Base-by-base conservation (phyloP, 805 yeast species). In the Sugiyamaella valdiviana region DNA sequence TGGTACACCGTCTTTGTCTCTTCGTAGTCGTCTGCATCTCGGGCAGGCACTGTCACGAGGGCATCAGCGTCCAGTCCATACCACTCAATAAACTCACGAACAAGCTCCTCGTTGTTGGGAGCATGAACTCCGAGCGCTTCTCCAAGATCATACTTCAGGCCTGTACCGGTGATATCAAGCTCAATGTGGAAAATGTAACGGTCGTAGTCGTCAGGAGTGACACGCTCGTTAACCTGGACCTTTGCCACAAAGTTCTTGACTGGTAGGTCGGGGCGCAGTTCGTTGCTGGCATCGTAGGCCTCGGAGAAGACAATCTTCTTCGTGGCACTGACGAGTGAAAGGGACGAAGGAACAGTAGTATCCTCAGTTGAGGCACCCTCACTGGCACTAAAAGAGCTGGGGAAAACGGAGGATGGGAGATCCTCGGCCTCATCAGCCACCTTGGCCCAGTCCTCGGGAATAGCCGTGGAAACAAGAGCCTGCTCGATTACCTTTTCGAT, bases 111-210 rank as follows among this genome's bases (percentile, higher is more conserved):
- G 58, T 80, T 76, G 71, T 91, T 91, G 63, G 91, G 82, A 43
- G 95, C 96, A 61, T 91, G 97, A 51, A 91, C 79, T 62, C 98
- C 98, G 52, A 91, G 78, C 17, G 98, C 96, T 74, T 91, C 98
- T 65, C 98, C 98, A 63, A 91, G 88, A 55, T 83, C 93, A 65
- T 91, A 91, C 44, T 80, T 86, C 63, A 91, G 74, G 21, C 95
- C 96, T 35, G 97, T 89, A 46, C 95, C 95, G 41, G 89, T 69
- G 63, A 83, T 78, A 64, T 91, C 98, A 57, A 91, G 88, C 70
- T 91, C 98, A 58, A 91, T 84, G 64, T 91, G 96, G 87, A 91
- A 91, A 60, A 91, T 90, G 69, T 91, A 85, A 72, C 98, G 86
- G 53, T 86, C 87, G 68, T 91, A 91, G 60, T 86, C 90, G 35